Conservation (phyloP, 495 filamentous ascomycete species). For the Bombardia bombarda region DNA sequence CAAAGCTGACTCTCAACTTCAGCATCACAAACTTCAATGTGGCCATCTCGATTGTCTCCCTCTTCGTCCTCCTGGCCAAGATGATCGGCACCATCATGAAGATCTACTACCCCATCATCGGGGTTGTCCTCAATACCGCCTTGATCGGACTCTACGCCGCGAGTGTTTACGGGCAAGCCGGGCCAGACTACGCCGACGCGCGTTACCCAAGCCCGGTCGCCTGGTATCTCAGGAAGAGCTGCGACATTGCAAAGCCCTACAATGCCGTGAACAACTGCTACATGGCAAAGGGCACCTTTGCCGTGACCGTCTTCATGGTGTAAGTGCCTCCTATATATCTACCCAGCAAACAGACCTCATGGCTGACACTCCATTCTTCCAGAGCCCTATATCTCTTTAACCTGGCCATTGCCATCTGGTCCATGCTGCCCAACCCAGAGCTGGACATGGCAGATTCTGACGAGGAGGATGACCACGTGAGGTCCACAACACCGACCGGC, state of each 20-base stretch:
- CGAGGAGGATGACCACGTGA: slow-evolving; percentile 33
- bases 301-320: slow-evolving; percentile 61
- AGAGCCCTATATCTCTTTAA: slow-evolving; percentile 51
- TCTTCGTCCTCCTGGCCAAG: slow-evolving; percentile 60
- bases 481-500: slow-evolving; percentile 5
- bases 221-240: slow-evolving; percentile 81
- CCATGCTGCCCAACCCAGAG: slow-evolving; percentile 50
- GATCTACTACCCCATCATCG: slow-evolving; percentile 63
- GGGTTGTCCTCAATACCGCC: slow-evolving; percentile 47
- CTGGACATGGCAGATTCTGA: slow-evolving; percentile 30
- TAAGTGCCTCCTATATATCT: slow-evolving; percentile 36
- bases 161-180: slow-evolving; percentile 65
- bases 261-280: slow-evolving; percentile 59
- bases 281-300: slow-evolving; percentile 71
- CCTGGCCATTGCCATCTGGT: slow-evolving; percentile 48
- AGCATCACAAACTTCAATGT: slow-evolving; percentile 79
- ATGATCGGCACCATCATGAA: slow-evolving; percentile 61
- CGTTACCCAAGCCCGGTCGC: slow-evolving; percentile 56
- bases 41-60: slow-evolving; percentile 67
- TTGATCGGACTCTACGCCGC: slow-evolving; percentile 58
- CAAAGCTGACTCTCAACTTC: slow-evolving; percentile 10
- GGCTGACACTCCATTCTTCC: slow-evolving; percentile 7
- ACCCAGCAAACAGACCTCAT: no score
- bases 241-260: slow-evolving; percentile 50
- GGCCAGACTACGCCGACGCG: slow-evolving; percentile 71